Percentiles rank a stretch among this genome's conserved stretches.
Evolutionary conservation across 768 basidiomycete genomes (phyloP).

Genomic region (Calocera cornea): DNA sequence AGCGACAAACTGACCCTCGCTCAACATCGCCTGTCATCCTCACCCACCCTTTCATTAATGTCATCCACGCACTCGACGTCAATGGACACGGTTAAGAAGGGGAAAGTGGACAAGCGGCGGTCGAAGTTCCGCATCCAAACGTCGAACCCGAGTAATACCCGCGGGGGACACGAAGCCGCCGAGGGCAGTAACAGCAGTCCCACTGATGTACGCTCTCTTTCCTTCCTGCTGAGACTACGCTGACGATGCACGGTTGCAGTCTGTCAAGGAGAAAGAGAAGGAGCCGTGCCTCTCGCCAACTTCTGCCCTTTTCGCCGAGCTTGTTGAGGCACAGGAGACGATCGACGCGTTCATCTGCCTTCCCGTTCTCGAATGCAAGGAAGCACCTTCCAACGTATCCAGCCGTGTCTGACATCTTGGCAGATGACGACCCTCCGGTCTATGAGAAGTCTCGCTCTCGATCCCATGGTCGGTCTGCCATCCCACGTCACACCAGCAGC

Average conservation of each 20-base stretch:
- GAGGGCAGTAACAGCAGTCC: neutral
- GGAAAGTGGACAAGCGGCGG: neutral
- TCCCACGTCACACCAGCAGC: too few relatives aligned
- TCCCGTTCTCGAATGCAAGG: neutral
- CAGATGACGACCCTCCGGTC: neutral
- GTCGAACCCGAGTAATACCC: neutral
- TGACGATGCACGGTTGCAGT: neutral
- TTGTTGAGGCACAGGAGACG: neutral
- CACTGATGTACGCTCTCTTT: neutral
- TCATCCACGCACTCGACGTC: neutral
- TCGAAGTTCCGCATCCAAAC: neutral
- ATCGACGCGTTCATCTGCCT: neutral
- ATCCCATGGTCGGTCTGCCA: too few relatives aligned
- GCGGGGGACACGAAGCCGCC: neutral
- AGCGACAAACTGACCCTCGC: neutral
- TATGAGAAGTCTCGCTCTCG: too few relatives aligned
- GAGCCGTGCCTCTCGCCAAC: neutral
- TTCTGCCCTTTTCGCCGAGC: neutral
- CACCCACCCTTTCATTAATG: neutral
- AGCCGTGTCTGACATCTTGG: neutral
- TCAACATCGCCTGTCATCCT: neutral
- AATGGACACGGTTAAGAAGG: neutral
- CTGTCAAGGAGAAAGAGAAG: neutral
- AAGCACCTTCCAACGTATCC: neutral
- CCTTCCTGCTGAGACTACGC: neutral